Evolutionary conservation across 2,329 filamentous ascomycete species (phyloP), one percentile per base, ranked within the genome.

Genomic region (Metarhizium anisopliae): DNA sequence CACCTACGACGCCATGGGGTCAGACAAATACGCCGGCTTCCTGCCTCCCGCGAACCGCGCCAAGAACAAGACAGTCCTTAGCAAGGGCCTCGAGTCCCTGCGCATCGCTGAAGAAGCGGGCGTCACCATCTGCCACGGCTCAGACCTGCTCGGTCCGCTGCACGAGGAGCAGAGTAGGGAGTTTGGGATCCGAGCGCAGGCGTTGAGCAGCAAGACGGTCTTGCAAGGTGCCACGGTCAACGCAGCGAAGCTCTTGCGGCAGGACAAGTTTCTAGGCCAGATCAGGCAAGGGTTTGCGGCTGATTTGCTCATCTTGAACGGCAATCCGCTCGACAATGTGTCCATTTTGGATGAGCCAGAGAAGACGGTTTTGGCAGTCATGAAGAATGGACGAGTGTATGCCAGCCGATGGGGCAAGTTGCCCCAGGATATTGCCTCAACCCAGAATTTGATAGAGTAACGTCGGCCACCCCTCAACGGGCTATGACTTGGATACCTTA

Each of bases 271-370:
- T 35, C 61, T 84, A 16, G 81, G 81, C 0, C 74, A 79, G 60
- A 64, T 84, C 3, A 73, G 72, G 59, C 65, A 70, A 18, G 79
- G 78, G 0, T 80, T 76, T 57, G 66, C 69, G 2, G 81, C 80
- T 0, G 81, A 84, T 64, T 49, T 84, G 47, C 59, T 84, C 35
- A 67, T 84, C 2, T 60, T 83, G 47, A 74, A 75, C 43, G 60
- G 62, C 47, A 82, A 82, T 60, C 81, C 81, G 2, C 64, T 84
- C 53, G 73, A 81, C n/a, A 74, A 84, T 61, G 73, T 83, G 18
- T 70, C 71, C 0, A 67, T 82, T 4, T 62, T 84, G 30, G 77
- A 77, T 57, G 61, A 68, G 45, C 74, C 74, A 2, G 74, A 81
- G 52, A 69, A 72, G 60, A 68, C 74, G 57, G 59, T 82, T 7